Evolutionary conservation across 2,329 filamentous ascomycete genomes (phyloP), one percentile per base, ranked within the genome.

Genomic region (Beauveria brongniartii): DNA sequence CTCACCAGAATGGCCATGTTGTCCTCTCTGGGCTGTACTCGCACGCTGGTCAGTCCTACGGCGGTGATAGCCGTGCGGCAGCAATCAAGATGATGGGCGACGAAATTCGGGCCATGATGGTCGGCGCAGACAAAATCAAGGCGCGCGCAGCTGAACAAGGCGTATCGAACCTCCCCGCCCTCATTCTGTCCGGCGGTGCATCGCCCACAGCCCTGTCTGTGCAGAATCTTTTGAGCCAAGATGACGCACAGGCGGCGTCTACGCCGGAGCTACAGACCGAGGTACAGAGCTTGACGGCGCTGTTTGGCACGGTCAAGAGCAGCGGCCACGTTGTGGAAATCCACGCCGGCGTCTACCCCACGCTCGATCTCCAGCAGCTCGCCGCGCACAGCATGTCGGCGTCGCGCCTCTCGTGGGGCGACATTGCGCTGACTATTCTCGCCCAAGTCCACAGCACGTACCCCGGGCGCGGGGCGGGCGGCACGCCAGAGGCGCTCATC

Each of bases 351-450:
- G 87, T 90, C 2, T 93, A 92, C 69, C 84, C 89, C 0, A 78
- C 86, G 3, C 80, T 93, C 9, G 90, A 94, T 71, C 78, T 92
- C 67, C 90, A 94, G 71, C 90, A 94, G 71, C 77, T 93, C 2
- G 86, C 89, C 1, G 90, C 89, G 0, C 83, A 87, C 67, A 86
- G 88, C 4, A 69, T 78, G 48, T 65, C 78, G 43, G 65, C 72
- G 3, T 69, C 69, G 24, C 72, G 67, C 6, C 74, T 84, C 8
- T 79, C 77, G 16, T 78, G 79, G 64, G 71, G 78, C 3, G 82
- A 86, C 66, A 79, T 93, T 34, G 89, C 82, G 1, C 74, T 92
- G 37, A 85, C 82, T 0, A 79, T 92, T 10, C 73, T 92, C n/a
- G 83, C 85, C 0, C 89, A 94, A 69, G 82, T 93, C 0, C 82